Conservation (phyloP, 768 basidiomycete genomes). For the Russula vinacea region DNA sequence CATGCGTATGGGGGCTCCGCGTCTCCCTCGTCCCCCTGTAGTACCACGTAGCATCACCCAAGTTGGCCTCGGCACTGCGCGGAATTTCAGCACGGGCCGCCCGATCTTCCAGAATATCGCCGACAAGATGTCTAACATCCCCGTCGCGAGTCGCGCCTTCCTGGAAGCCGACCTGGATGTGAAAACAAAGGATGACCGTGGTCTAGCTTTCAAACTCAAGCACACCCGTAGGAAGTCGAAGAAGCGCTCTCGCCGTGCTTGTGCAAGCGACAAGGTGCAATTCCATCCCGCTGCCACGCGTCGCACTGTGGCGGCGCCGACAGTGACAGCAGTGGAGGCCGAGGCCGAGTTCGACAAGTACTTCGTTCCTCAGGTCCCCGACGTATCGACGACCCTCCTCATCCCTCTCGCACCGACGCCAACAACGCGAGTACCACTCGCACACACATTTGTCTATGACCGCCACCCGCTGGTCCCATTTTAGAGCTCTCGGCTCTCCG, state of each 20-base stretch:
- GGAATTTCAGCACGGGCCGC: conserved; percentile 70
- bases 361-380: conserved; percentile 45
- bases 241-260: conserved; percentile 34
- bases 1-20: conserved; percentile 44
- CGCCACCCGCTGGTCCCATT: conserved; percentile 51
- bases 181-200: conserved; percentile 47
- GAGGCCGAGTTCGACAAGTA: conserved; percentile 56
- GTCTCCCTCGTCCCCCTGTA: conserved; percentile 55
- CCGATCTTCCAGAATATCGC: conserved; percentile 78
- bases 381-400: conserved; percentile 63
- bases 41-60: conserved; percentile 54
- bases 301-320: neutral
- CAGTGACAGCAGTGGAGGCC: conserved; percentile 9
- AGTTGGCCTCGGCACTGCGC: conserved; percentile 71
- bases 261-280: conserved; percentile 29
- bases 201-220: conserved; percentile 32
- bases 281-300: conserved; percentile 32
- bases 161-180: conserved; percentile 72
- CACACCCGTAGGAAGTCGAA: conserved; percentile 30
- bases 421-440: conserved; percentile 59
- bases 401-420: conserved; percentile 78
- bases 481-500: conserved; percentile 52
- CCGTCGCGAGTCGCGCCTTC: conserved; percentile 69
- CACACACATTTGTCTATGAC: conserved; percentile 30
- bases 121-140: conserved; percentile 62